Percentiles rank a stretch among this genome's conserved stretches.
Evolutionary conservation across 495 filamentous ascomycete genomes (phyloP).

Genomic region (Elasticomyces elasticus): DNA sequence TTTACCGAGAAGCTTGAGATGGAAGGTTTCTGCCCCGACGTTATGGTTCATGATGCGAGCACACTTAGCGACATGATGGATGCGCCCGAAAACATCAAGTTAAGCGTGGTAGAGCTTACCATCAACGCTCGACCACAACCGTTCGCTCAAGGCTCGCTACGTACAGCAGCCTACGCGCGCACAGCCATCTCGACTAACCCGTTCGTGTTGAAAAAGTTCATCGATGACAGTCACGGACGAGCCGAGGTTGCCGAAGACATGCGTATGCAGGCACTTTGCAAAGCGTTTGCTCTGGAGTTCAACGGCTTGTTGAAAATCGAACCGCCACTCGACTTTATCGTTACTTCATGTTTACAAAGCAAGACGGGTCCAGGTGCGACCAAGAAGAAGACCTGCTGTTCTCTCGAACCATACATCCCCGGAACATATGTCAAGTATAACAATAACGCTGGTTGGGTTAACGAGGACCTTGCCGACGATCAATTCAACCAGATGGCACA

Average conservation of each 20-base stretch:
- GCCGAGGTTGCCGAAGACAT: background rate
- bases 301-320: constrained; percentile 24
- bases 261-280: background rate
- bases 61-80: background rate
- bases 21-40: background rate
- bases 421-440: constrained; percentile 36
- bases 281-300: constrained; percentile 36
- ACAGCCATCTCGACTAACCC: background rate
- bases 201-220: background rate
- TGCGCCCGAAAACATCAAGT: background rate
- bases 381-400: too few relatives aligned
- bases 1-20: background rate
- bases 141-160: background rate
- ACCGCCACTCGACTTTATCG: constrained; percentile 31
- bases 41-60: background rate
- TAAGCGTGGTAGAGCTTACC: background rate
- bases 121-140: background rate
- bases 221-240: background rate
- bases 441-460: constrained; percentile 30
- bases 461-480: constrained; percentile 19
- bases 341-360: constrained; percentile 25
- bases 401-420: constrained; percentile 32
- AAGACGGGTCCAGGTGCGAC: constrained; percentile 14
- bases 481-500: constrained; percentile 28
- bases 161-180: background rate